Percentiles rank a stretch among this genome's conserved stretches.
These are phyloP conservation scores for Colletotrichum sp. DNA, from an alignment of 2,329 filamentous ascomycete genomes.

Conservation along the genomic window DNA sequence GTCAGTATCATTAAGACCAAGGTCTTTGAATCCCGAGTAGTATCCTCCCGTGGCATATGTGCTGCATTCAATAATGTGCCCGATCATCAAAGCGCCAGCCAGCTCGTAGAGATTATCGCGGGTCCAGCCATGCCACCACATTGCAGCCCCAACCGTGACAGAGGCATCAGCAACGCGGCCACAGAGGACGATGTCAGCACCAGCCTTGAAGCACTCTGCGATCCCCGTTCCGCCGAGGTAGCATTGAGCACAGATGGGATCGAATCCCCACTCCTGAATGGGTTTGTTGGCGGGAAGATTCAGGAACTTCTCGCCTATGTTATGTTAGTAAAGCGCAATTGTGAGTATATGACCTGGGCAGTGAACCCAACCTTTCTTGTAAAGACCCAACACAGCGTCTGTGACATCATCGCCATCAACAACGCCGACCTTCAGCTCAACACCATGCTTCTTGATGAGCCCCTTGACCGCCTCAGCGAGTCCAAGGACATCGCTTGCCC, in stretches of 20 bases:
- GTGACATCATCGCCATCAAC: slow-evolving; percentile 39
- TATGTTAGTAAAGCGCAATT: neutral
- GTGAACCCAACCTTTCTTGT: slow-evolving; percentile 15
- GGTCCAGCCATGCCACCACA: slow-evolving; percentile 49
- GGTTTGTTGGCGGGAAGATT: slow-evolving; percentile 22
- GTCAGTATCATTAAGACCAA: slow-evolving; percentile 22
- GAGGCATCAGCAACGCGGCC: slow-evolving; percentile 48
- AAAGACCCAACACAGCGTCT: slow-evolving; percentile 27
- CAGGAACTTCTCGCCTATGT: neutral
- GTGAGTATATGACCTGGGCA: rapidly evolving
- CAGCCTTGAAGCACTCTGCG: slow-evolving; percentile 40
- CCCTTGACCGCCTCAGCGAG: slow-evolving; percentile 25
- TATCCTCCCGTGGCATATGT: slow-evolving; percentile 35
- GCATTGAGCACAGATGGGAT: slow-evolving; percentile 34
- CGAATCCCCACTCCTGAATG: slow-evolving; percentile 32
- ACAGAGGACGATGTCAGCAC: slow-evolving; percentile 47
- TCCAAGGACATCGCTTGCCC: slow-evolving; percentile 33
- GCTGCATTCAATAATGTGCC: slow-evolving; percentile 27
- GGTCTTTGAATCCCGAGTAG: slow-evolving; percentile 33
- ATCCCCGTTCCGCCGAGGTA: slow-evolving; percentile 57
- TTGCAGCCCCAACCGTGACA: slow-evolving; percentile 55
- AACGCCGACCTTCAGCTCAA: slow-evolving; percentile 36
- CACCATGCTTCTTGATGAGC: slow-evolving; percentile 30
- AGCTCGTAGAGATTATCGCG: slow-evolving; percentile 24
- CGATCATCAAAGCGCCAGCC: slow-evolving; percentile 25